A percentile compares a stretch with the other conserved stretches of the same genome.
Conservation (phyloP, 352 stramenopile species). For the Phytophthora melonis region DNA sequence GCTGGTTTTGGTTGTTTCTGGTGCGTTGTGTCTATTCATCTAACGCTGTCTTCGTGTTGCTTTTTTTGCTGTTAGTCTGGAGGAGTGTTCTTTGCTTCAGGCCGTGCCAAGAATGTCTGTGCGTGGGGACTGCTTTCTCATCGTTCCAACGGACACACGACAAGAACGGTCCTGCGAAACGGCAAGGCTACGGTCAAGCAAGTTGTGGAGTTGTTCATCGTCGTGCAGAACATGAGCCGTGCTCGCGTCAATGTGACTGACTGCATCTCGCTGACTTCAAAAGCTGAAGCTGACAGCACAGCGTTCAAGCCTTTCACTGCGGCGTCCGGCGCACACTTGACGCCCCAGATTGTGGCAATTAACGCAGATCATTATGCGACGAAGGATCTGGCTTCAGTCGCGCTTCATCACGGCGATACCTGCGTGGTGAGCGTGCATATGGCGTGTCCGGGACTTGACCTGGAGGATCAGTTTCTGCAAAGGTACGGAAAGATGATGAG, state of each 20-base stretch:
- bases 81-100: constrained; percentile 47
- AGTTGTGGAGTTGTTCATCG: constrained; percentile 65
- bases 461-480: constrained; percentile 66
- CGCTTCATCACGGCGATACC: constrained; percentile 54
- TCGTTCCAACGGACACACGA: constrained; percentile 68
- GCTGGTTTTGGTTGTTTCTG: constrained; percentile 4
- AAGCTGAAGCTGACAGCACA: not conserved
- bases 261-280: constrained; percentile 34
- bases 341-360: constrained; percentile 47
- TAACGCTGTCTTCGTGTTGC: not conserved
- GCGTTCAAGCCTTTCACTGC: constrained; percentile 48
- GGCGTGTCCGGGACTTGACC: constrained; percentile 53
- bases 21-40: not conserved
- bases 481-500: constrained; percentile 32
- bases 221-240: constrained; percentile 57
- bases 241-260: constrained; percentile 45
- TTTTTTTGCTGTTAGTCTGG: constrained; percentile 24
- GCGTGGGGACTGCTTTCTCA: constrained; percentile 57
- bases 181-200: constrained; percentile 59
- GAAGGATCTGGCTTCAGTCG: constrained; percentile 34
- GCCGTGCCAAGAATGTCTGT: constrained; percentile 31
- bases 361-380: constrained; percentile 40
- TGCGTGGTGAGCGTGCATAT: constrained; percentile 67
- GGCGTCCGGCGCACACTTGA: constrained; percentile 53
- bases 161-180: constrained; percentile 55